phyloP scores from a whole-genome alignment of 306 rosid species.

The Cicer judaicum region DNA sequence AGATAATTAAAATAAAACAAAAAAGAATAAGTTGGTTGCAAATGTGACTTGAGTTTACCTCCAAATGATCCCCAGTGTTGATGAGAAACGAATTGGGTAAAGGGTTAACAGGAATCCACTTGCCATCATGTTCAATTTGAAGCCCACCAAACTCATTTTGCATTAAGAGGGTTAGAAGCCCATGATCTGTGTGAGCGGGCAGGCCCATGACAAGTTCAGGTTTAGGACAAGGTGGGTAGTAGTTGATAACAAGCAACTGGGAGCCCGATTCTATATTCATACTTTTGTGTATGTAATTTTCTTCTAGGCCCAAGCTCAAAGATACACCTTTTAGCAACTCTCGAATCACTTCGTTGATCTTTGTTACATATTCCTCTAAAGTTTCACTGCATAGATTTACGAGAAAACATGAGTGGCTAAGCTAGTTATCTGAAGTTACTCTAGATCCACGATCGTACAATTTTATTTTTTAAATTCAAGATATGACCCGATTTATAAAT shows the following conservation, averaged over 20 bases:
- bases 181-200: slow-evolving; percentile 66
- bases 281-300: slow-evolving; percentile 39
- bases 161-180: slow-evolving; percentile 56
- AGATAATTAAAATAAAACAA: background rate
- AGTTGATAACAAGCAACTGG: slow-evolving; percentile 51
- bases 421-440: too few relatives aligned
- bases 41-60: slow-evolving; percentile 51
- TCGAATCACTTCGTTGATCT: slow-evolving; percentile 40
- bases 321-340: slow-evolving; percentile 63
- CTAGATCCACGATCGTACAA: too few relatives aligned
- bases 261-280: slow-evolving; percentile 44
- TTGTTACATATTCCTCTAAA: slow-evolving; percentile 43
- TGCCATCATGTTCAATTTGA: slow-evolving; percentile 53
- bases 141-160: slow-evolving; percentile 59
- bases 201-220: slow-evolving; percentile 63
- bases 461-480: too few relatives aligned
- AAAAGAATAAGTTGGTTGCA: background rate
- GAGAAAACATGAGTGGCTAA: too few relatives aligned
- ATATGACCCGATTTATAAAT: too few relatives aligned
- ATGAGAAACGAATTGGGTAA: slow-evolving; percentile 59
- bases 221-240: slow-evolving; percentile 67
- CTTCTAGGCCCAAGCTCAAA: slow-evolving; percentile 53
- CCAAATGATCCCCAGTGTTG: slow-evolving; percentile 63
- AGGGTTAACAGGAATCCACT: slow-evolving; percentile 56
- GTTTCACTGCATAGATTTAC: slow-evolving; percentile 47